A percentile compares a stretch with the other conserved stretches of the same genome.
These are phyloP conservation scores for Chamaecrista fasciculata DNA, from an alignment of 306 rosid genomes.

Conservation along the genomic window DNA sequence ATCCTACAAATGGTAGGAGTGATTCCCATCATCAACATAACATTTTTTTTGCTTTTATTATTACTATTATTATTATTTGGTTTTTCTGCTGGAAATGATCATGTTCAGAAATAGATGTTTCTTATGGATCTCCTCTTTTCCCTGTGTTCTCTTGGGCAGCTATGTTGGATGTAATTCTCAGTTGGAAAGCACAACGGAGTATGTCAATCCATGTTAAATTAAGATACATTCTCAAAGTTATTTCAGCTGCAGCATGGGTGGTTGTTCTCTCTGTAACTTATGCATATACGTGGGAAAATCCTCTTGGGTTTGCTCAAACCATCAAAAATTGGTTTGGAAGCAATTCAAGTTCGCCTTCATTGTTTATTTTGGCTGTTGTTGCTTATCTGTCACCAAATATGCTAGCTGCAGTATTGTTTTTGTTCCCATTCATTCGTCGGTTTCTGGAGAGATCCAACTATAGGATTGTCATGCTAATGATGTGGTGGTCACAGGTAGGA, in stretches of 20 bases:
- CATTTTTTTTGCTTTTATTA: background rate
- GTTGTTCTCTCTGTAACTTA: constrained; percentile 81
- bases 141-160: constrained; percentile 54
- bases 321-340: constrained; percentile 91
- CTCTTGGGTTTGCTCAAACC: constrained; percentile 92
- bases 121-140: constrained; percentile 18
- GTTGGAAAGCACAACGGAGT: constrained; percentile 83
- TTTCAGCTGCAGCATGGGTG: constrained; percentile 96
- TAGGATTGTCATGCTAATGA: constrained; percentile 78
- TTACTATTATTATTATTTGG: background rate
- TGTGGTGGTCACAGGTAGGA: constrained; percentile 99
- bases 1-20: too few relatives aligned
- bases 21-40: background rate
- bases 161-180: constrained; percentile 86
- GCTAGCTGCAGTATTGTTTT: constrained; percentile 76
- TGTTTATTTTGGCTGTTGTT: constrained; percentile 85
- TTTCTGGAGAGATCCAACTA: constrained; percentile 91
- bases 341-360: constrained; percentile 59
- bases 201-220: constrained; percentile 83
- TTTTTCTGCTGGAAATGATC: background rate
- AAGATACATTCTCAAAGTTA: constrained; percentile 83
- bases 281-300: constrained; percentile 89
- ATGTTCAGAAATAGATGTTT: background rate
- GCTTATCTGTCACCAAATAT: constrained; percentile 84
- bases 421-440: constrained; percentile 86